Base-by-base conservation (phyloP, 306 rosid species). In the Luffa aegyptiaca region DNA sequence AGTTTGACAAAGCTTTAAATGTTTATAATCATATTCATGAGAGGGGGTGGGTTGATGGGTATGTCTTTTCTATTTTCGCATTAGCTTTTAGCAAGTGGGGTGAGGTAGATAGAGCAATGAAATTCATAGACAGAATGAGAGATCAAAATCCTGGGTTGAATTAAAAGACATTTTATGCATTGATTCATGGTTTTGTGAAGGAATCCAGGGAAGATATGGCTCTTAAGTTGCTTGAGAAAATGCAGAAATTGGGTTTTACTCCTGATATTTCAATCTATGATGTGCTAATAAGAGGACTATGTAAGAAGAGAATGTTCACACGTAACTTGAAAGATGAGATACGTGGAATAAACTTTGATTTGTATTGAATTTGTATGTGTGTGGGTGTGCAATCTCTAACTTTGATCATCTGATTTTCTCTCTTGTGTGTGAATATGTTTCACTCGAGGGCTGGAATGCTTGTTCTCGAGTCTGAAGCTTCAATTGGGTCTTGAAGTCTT, bases 161-260 rank as follows among this genome's bases (percentile, higher is more conserved):
- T 79, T 93, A 89, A 70, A 92, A 88, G 87, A 90, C 96, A 18
- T 88, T 88, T 83, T 79, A 80, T 75, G 89, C 92, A 83, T 86
- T 90, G 85, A 90, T 90, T 86, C 93, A 92, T 82, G 94, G 97
- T 74, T 89, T 88, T 85, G 91, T 90, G 64, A 92, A 42, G 79
- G 91, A 83, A 80, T 84, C 86, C 6, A 81, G 84, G 3, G 70
- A 89, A 48, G 93, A 90, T 73, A 89, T 80, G 81, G 97, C 94
- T 56, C 90, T 92, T 66, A 86, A 88, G 17, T 21, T 92, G 88
- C 84, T 86, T 8, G 87, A 80, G 75, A 90, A 89, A 86, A 88
- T 90, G 98, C 77, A 45, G 65, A 77, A 85, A 78, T 77, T 79
- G 42, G 97, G 92, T 83, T 90, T 88, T 70, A 6, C 70, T 73